Conservation (phyloP, 2,329 filamentous ascomycete genomes). For the Ustulina deusta region DNA sequence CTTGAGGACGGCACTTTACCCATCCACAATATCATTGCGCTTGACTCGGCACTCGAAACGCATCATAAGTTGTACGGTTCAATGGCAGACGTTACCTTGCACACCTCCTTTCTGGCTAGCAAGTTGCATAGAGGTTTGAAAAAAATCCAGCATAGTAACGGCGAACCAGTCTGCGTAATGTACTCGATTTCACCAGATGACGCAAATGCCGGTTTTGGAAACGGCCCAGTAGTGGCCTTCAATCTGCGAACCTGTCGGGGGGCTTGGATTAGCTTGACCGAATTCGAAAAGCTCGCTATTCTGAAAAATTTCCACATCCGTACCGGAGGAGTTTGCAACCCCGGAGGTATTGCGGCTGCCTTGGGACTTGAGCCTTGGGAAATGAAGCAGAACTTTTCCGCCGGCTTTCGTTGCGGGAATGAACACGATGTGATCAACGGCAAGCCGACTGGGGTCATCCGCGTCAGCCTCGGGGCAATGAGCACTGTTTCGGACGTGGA, state of each 20-base stretch:
- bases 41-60: conserved; percentile 78
- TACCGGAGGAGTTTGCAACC: conserved; percentile 92
- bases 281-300: conserved; percentile 87
- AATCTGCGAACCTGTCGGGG: conserved; percentile 79
- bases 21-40: conserved; percentile 88
- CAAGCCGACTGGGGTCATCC: conserved; percentile 88
- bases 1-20: conserved; percentile 93
- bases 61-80: conserved; percentile 78
- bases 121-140: conserved; percentile 70
- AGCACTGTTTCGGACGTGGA: conserved; percentile 81
- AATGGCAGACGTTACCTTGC: conserved; percentile 75
- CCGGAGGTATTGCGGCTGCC: conserved; percentile 81
- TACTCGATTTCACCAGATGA: conserved; percentile 62
- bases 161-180: conserved; percentile 71
- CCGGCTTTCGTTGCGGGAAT: conserved; percentile 85
- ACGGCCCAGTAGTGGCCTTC: conserved; percentile 85
- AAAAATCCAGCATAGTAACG: conserved; percentile 76
- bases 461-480: conserved; percentile 91
- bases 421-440: conserved; percentile 85
- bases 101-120: conserved; percentile 74
- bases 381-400: conserved; percentile 84
- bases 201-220: conserved; percentile 53
- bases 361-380: conserved; percentile 83
- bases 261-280: conserved; percentile 81
- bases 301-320: conserved; percentile 85